phyloP scores from a whole-genome alignment of 2,329 filamentous ascomycete genomes.

The Xylariaceae sp. region DNA sequence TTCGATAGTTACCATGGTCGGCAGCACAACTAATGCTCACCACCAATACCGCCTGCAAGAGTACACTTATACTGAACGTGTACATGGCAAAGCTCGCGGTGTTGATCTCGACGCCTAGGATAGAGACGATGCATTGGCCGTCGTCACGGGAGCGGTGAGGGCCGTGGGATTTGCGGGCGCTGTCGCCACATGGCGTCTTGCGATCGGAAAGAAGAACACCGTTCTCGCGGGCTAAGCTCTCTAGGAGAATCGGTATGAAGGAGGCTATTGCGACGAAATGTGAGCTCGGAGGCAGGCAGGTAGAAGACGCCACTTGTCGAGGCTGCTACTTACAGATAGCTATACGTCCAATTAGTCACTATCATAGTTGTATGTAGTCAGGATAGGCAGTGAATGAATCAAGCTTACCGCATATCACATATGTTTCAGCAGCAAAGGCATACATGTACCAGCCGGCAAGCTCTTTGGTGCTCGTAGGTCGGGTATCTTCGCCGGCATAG shows the following conservation, averaged over 20 bases:
- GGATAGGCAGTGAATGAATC: background rate
- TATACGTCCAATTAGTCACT: slow-evolving; percentile 10
- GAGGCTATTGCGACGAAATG: slow-evolving; percentile 53
- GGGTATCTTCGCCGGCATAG: slow-evolving; percentile 78
- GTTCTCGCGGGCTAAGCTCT: slow-evolving; percentile 87
- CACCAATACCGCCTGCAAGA: slow-evolving; percentile 83
- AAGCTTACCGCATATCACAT: slow-evolving; percentile 83
- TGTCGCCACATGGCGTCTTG: slow-evolving; percentile 65
- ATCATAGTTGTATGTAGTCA: background rate
- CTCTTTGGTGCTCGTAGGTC: slow-evolving; percentile 83
- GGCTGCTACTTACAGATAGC: slow-evolving; percentile 27
- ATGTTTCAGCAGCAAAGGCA: slow-evolving; percentile 92
- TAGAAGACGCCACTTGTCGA: background rate
- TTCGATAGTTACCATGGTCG: slow-evolving; percentile 88
- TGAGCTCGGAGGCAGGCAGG: slow-evolving; percentile 2
- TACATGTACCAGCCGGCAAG: slow-evolving; percentile 93
- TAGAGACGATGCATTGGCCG: slow-evolving; percentile 73
- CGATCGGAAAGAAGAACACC: slow-evolving; percentile 79
- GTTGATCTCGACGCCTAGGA: slow-evolving; percentile 83
- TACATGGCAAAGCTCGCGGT: slow-evolving; percentile 98
- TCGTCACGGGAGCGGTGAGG: slow-evolving; percentile 38
- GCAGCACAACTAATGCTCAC: slow-evolving; percentile 95
- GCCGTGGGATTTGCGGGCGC: slow-evolving; percentile 43
- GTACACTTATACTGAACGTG: slow-evolving; percentile 87
- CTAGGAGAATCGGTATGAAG: slow-evolving; percentile 92